A percentile compares a stretch with the other conserved stretches of the same genome.
phyloP scores from a whole-genome alignment of 805 yeast species.

The Candida rishiriensis region DNA sequence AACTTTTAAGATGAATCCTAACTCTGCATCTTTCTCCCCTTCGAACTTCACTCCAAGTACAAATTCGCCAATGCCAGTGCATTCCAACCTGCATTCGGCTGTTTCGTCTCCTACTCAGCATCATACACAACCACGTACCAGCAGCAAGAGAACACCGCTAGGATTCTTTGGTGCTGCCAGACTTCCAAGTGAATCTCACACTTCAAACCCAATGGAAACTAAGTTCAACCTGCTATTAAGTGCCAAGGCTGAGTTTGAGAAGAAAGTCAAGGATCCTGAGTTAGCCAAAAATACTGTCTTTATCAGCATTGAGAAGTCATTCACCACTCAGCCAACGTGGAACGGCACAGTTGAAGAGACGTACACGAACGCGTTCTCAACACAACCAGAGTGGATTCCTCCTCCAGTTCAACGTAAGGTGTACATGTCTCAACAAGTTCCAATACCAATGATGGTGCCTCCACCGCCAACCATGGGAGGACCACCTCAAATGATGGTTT shows the following conservation, averaged over 20 bases:
- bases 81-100: slow-evolving; percentile 1
- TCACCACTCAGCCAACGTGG: slow-evolving; percentile 78
- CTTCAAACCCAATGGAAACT: slow-evolving; percentile 32
- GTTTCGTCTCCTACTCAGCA: slow-evolving; percentile 10
- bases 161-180: slow-evolving; percentile 35
- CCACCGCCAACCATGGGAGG: slow-evolving; percentile 10
- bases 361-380: slow-evolving; percentile 49
- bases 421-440: slow-evolving; percentile 18
- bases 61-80: slow-evolving; percentile 13
- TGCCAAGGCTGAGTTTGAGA: slow-evolving; percentile 33
- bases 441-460: slow-evolving; percentile 19
- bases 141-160: slow-evolving; percentile 20
- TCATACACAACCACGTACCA: slow-evolving; percentile 4
- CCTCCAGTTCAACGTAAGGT: slow-evolving; percentile 18
- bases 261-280: slow-evolving; percentile 19
- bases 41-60: slow-evolving; percentile 15
- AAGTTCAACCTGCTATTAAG: slow-evolving; percentile 52
- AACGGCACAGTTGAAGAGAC: slow-evolving; percentile 45
- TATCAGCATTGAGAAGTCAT: slow-evolving; percentile 56
- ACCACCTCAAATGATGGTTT: slow-evolving; percentile 1
- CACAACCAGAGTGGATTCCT: slow-evolving; percentile 25
- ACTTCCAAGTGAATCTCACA: slow-evolving; percentile 10
- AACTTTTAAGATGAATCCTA: slow-evolving; percentile 65
- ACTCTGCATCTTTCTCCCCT: slow-evolving; percentile 64
- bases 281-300: slow-evolving; percentile 26